Conservation (phyloP, 257 asterid species). For the Salvia hispanica region DNA sequence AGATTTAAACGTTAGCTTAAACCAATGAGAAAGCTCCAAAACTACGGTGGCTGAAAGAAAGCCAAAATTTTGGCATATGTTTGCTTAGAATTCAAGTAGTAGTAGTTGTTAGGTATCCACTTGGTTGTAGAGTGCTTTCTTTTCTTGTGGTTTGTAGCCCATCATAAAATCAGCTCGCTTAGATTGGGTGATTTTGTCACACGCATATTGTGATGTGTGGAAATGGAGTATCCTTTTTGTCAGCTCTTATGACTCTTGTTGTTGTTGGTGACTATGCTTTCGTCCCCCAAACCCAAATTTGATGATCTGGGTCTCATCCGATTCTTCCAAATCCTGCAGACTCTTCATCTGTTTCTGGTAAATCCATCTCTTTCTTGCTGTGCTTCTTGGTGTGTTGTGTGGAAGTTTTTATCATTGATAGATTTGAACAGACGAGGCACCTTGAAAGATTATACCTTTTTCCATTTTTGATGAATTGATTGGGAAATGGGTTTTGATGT, state of each 20-base stretch:
- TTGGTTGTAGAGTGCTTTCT: constrained; percentile 37
- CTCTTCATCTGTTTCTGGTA: constrained; percentile 62
- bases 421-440: background rate
- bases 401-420: constrained; percentile 20
- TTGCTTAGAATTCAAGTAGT: constrained; percentile 55
- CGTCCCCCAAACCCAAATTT: constrained; percentile 43
- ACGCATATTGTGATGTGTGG: constrained; percentile 32
- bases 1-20: constrained; percentile 32
- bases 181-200: constrained; percentile 31
- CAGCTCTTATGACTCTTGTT: constrained; percentile 40
- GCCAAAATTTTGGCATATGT: constrained; percentile 38
- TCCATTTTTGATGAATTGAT: constrained; percentile 24
- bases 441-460: constrained; percentile 22
- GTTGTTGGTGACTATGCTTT: constrained; percentile 52
- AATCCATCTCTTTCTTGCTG: constrained; percentile 23
- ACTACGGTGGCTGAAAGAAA: constrained; percentile 24
- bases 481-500: constrained; percentile 16
- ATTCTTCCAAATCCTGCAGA: constrained; percentile 60
- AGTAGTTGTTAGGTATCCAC: constrained; percentile 27
- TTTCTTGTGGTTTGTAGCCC: constrained; percentile 34
- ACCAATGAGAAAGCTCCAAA: constrained; percentile 32
- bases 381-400: constrained; percentile 15
- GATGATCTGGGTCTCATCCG: constrained; percentile 59
- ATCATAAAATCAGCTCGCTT: constrained; percentile 27
- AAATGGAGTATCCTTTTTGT: constrained; percentile 46